Evolutionary conservation across 352 stramenopile species (phyloP), one percentile per base, ranked within the genome.

Genomic region (Thraustochytrium striatum): DNA sequence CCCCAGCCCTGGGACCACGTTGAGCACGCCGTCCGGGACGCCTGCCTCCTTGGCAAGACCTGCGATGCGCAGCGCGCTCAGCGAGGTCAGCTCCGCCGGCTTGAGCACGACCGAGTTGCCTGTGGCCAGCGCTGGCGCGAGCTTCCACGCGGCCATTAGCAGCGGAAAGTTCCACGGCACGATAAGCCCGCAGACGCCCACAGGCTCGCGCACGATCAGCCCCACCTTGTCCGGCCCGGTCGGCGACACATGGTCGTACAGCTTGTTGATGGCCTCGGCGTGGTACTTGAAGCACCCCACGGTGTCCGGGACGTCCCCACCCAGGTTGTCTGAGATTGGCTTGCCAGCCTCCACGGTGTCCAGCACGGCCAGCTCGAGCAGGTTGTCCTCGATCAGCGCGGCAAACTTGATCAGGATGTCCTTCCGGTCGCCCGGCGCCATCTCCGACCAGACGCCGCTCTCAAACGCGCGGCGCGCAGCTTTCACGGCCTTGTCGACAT

Each of bases 81-180:
- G 82, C n/a, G 88, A 88, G 19, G 90, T 86, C 8, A 93, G 73
- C 82, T 94, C 90, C 2, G 90, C 93, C n/a, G 90, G 88, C 75
- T 94, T 94, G 25, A 95, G 83, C 25, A 94, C 90, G 19, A 94
- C 83, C 8, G 85, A 87, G 69, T 90, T 92, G 33, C 90, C 90
- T 0, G 88, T 87, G 3, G 90, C 90, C n/a, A 95, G 82, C 19
- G 78, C 61, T 2, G 91, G 91, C 5, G 90, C 90, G 19, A 93
- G 75, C 81, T 91, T 91, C 86, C 91, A 93, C 30, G 89, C 83
- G 21, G 87, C 86, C 72, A 93, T 93, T 32, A 93, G 82, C 72
- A 92, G 72, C 38, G 89, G 89, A 43, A 91, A 90, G 81, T 93
- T 93, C 85, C 86, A 93, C 32, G 89, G 89, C 25, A 85, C 90